Base-by-base conservation (phyloP, 768 basidiomycete genomes). In the Gymnopilus junonius region DNA sequence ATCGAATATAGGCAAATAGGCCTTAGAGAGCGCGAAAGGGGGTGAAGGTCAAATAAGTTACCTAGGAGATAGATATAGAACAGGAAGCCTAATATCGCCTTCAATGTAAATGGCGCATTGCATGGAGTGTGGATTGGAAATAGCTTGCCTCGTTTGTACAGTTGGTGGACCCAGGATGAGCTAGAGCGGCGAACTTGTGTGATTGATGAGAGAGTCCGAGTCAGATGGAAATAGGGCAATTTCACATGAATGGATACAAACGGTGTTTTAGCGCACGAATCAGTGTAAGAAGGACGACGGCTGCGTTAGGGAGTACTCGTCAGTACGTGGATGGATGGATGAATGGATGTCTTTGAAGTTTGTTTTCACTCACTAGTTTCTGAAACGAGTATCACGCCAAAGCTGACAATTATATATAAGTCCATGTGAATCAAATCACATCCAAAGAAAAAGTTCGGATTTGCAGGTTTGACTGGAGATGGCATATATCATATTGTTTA, bases 111-210 rank as follows among this genome's bases (percentile, higher is more conserved):
- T 15, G 14, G 11, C 34, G 15, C 21, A 51, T 15, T 14, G 10
- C n/a, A 42, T 37, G 53, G 25, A 37, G 25, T 15, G 25, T 15
- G 23, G 10, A 32, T 57, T n/a, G 35, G 31, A 50, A 58, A 29
- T 42, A 59, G 11, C 35, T 57, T 39, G 65, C 70, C 70, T 45
- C 63, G 60, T 35, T 58, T 55, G 54, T 71, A 69, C 3, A 71
- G 29, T 15, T 69, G 64, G 15, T 54, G 40, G 2, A 69, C 62
- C 70, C 70, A 71, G 20, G 63, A 51, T 53, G 63, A 64, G 23
- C 37, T 64, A n/a, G 63, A 60, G 27, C 48, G 55, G 45, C 63
- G 63, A 20, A 64, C 63, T 64, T 31, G 20, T n/a, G 37, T 42
- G 45, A 48, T 25, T 27, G 10, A n/a, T 40, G 42, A 8, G 53